Percentiles rank a stretch among this genome's conserved stretches.
Evolutionary conservation across 495 filamentous ascomycete genomes (phyloP).

Genomic region (Amorphotheca resinae): DNA sequence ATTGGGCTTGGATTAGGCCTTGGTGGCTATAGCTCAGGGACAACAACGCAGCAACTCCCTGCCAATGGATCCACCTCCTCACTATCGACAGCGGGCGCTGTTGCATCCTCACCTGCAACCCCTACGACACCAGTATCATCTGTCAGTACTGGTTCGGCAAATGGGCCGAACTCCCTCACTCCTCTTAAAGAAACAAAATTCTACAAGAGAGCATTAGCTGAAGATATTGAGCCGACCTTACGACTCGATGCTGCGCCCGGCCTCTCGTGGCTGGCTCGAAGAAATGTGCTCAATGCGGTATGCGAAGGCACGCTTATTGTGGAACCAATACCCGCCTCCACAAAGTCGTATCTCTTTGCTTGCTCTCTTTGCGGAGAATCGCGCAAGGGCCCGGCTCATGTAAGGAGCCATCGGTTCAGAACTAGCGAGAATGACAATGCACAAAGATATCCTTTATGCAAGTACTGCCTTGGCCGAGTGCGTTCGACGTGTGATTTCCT

Average conservation of each 20-base stretch:
- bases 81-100: constrained; percentile 20
- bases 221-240: constrained; percentile 91
- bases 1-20: constrained; percentile 46
- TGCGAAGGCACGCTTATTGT: constrained; percentile 80
- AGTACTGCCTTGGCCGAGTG: constrained; percentile 72
- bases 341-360: constrained; percentile 48
- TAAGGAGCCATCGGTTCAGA: constrained; percentile 78
- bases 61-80: constrained; percentile 25
- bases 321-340: constrained; percentile 60
- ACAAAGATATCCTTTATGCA: constrained; percentile 72
- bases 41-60: constrained; percentile 14
- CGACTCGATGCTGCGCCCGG: constrained; percentile 81
- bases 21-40: constrained; percentile 27
- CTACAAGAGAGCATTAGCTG: constrained; percentile 74
- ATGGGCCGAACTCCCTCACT: constrained; percentile 18
- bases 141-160: constrained; percentile 28
- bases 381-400: constrained; percentile 52
- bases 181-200: constrained; percentile 79
- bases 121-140: constrained; percentile 38
- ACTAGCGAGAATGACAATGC: constrained; percentile 74
- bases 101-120: constrained; percentile 34
- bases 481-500: constrained; percentile 85
- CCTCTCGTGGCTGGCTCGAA: constrained; percentile 81
- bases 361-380: constrained; percentile 86
- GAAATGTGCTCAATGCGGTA: constrained; percentile 69